Evolutionary conservation across 2,329 filamentous ascomycete genomes (phyloP).

Genomic region (Ophiostoma quercus): DNA sequence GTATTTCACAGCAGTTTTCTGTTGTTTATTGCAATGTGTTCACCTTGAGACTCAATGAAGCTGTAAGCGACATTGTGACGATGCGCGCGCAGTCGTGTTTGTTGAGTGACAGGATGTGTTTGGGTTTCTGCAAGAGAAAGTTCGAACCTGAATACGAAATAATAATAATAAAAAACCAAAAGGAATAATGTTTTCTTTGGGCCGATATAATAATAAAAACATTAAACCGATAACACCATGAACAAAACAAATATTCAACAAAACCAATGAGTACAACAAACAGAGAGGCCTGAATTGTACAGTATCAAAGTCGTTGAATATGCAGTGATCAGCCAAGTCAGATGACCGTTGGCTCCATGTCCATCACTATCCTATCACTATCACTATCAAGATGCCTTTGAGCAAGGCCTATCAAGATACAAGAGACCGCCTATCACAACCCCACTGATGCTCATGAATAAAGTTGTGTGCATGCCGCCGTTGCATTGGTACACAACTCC

Average conservation of each 20-base stretch:
- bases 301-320: background rate
- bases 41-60: background rate
- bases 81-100: background rate
- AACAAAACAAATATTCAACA: no score
- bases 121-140: no score
- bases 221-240: no score
- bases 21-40: background rate
- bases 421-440: background rate
- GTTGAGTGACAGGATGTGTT: background rate
- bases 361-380: background rate
- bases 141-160: no score
- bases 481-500: conserved; percentile 9
- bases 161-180: no score
- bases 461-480: conserved; percentile 1
- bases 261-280: no score
- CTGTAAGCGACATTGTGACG: background rate
- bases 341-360: background rate
- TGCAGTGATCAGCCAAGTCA: background rate
- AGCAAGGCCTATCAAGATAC: background rate
- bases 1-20: background rate
- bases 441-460: conserved; percentile 7
- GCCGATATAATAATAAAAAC: no score
- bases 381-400: background rate
- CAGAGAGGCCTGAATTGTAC: no score
- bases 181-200: no score